Percentiles rank a stretch among this genome's conserved stretches.
These are phyloP conservation scores for Musa balbisiana DNA, from an alignment of 202 grass and related monocot species.

Conservation along the genomic window DNA sequence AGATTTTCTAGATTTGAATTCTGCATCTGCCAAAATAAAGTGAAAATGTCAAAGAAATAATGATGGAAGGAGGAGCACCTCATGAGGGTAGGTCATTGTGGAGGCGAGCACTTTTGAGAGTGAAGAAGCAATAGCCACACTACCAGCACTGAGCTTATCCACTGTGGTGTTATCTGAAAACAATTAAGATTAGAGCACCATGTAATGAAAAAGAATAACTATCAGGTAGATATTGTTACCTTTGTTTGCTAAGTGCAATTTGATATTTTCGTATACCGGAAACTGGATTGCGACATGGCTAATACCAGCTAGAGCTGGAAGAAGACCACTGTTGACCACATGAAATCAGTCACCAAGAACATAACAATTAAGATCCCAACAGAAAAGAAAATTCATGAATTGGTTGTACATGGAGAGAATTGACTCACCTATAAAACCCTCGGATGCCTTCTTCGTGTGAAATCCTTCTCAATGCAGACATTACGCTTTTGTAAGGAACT, in stretches of 20 bases:
- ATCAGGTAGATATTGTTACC: neutral
- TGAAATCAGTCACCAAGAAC: neutral
- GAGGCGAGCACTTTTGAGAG: constrained; percentile 9
- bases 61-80: neutral
- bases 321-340: constrained; percentile 10
- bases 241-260: neutral
- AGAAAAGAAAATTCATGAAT: neutral
- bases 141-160: constrained; percentile 11
- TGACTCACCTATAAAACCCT: constrained; percentile 3
- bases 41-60: too few relatives aligned
- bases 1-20: too few relatives aligned
- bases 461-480: constrained; percentile 13
- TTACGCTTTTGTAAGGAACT: constrained; percentile 10
- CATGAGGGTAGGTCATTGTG: constrained; percentile 23
- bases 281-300: constrained; percentile 17
- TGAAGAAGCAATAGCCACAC: constrained; percentile 15
- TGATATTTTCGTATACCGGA: constrained; percentile 14
- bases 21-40: too few relatives aligned
- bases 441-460: constrained; percentile 16
- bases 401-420: neutral
- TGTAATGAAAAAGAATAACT: neutral
- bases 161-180: neutral
- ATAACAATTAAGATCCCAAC: neutral
- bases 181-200: neutral
- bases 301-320: constrained; percentile 12